phyloP scores from a whole-genome alignment of 2,329 filamentous ascomycete species.

The Botrytis pseudocinerea region DNA sequence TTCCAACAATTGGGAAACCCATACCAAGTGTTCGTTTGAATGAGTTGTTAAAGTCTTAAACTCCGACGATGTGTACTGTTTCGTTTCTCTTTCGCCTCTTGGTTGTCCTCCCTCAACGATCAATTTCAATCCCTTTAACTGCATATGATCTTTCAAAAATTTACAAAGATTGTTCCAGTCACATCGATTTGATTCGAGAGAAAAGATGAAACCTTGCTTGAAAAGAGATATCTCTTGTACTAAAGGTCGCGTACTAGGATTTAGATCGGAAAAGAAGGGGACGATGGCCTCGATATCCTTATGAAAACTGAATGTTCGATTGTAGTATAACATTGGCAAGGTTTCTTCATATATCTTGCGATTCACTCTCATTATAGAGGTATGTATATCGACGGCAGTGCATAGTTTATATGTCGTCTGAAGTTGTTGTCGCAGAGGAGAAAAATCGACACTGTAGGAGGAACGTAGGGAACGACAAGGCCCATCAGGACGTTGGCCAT shows the following conservation, averaged over 20 bases:
- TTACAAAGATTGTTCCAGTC: conserved; percentile 57
- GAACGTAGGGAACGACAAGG: conserved; percentile 37
- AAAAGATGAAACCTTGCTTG: conserved; percentile 55
- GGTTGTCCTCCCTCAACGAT: conserved; percentile 57
- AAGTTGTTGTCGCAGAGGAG: conserved; percentile 45
- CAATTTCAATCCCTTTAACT: conserved; percentile 49
- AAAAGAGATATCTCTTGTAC: conserved; percentile 54
- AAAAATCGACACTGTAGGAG: conserved; percentile 46
- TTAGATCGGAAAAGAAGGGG: conserved; percentile 60
- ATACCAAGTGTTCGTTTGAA: conserved; percentile 53
- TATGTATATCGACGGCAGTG: conserved; percentile 46
- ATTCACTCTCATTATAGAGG: conserved; percentile 49
- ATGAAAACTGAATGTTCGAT: conserved; percentile 60
- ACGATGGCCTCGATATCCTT: conserved; percentile 59
- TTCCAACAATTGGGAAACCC: conserved; percentile 56
- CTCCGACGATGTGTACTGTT: conserved; percentile 48
- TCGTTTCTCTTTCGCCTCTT: conserved; percentile 49
- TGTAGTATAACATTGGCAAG: conserved; percentile 55
- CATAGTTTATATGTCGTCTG: conserved; percentile 58
- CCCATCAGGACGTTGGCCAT: conserved; percentile 25
- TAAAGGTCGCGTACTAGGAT: conserved; percentile 48
- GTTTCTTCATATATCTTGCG: conserved; percentile 56
- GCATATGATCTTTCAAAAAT: conserved; percentile 46
- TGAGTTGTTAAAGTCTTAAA: conserved; percentile 48
- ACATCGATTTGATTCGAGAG: conserved; percentile 55